Conservation (phyloP, 2,329 filamentous ascomycete genomes). For the Colletotrichum cuscutae region DNA sequence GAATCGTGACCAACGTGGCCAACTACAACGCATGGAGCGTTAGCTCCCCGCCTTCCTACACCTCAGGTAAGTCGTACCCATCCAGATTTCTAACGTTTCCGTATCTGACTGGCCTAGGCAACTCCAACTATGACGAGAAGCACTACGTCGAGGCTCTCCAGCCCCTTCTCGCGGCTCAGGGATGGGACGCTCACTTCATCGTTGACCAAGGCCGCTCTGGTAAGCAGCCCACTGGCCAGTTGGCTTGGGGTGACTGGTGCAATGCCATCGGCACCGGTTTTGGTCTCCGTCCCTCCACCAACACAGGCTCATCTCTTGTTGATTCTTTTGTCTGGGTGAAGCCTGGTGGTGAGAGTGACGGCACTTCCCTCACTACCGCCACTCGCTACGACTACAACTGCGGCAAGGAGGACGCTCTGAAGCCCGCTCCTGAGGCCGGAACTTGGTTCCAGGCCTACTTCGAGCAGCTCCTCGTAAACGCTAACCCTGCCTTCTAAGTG, state of each 20-base stretch:
- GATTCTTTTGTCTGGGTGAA: constrained; percentile 80
- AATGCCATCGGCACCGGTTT: constrained; percentile 73
- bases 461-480: constrained; percentile 65
- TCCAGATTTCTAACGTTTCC: too few relatives aligned
- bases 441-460: constrained; percentile 74
- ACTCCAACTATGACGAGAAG: constrained; percentile 62
- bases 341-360: constrained; percentile 70
- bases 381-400: constrained; percentile 65
- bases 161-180: constrained; percentile 62
- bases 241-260: constrained; percentile 75
- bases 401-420: constrained; percentile 63
- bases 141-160: constrained; percentile 74
- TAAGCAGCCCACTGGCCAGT: constrained; percentile 66
- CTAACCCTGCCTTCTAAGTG: constrained; percentile 59
- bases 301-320: constrained; percentile 66
- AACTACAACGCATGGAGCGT: constrained; percentile 65
- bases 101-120: constrained; percentile 46
- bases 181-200: constrained; percentile 60
- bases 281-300: constrained; percentile 70
- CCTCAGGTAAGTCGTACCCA: constrained; percentile 41
- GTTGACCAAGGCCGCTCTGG: constrained; percentile 62
- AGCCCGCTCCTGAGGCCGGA: constrained; percentile 77
- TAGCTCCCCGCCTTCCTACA: constrained; percentile 55
- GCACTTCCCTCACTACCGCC: constrained; percentile 58
- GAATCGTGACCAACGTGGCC: constrained; percentile 67